Evolutionary conservation across 805 yeast genomes (phyloP), one percentile per base, ranked within the genome.

Genomic region (Starmerella scarabaei): DNA sequence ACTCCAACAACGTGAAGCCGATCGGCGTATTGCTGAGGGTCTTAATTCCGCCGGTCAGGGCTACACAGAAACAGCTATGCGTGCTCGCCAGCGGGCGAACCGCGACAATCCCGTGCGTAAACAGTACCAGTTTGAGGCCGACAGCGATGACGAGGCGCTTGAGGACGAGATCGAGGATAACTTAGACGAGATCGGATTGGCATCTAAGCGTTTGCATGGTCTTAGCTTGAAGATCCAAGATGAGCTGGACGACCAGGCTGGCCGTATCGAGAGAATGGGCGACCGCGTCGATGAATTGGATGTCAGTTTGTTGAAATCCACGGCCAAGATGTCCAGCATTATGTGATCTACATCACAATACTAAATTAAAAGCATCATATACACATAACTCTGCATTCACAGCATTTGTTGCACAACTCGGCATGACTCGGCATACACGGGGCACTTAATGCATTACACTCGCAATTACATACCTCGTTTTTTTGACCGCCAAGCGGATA

Each of bases 101-200:
- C 67, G 74, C 35, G 65, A 56, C 33, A 47, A 53, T 33, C 58
- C 53, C 30, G 52, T 48, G 33, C 60, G 62, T 21, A 52, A 49
- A 34, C 55, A 56, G 52, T 58, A 54, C 43, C 53, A 51, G 40
- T 50, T 50, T 39, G 95, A 84, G 55, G 80, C 80, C 36, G 96
- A 88, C 60, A 75, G 76, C 36, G 96, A 88, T 57, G 97, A 91
- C 59, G 94, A 85, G 53, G 91, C 77, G 50, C 73, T 84, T 73
- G 97, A 88, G 56, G 72, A 78, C 47, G 94, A 86, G 59, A 73
- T 85, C 50, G 86, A 85, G 39, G 63, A 71, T 47, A 91, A 91
- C 54, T 65, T 88, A 59, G 86, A 81, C 52, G 83, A 79, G 57
- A 80, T 91, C 36, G 70, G 72, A 11, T 68, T 68, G 30, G 72